Conservation (phyloP, 2,329 filamentous ascomycete genomes). For the Trichophyton schoenleinii region DNA sequence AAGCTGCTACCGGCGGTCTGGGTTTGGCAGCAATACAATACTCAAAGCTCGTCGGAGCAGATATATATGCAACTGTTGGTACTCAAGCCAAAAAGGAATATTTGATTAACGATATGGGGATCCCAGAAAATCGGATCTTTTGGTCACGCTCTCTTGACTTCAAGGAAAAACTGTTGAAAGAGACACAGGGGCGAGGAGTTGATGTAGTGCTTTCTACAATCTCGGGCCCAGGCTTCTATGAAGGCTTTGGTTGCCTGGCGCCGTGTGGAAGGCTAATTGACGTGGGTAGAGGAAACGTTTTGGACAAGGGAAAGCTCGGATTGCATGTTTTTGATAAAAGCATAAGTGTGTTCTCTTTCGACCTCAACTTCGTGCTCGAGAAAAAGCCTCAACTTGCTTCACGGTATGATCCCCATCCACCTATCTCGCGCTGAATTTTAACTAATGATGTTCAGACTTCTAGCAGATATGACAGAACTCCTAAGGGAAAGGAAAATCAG, state of each 20-base stretch:
- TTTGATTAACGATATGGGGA: neutral
- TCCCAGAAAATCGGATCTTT: neutral
- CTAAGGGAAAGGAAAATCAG: neutral
- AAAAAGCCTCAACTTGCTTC: neutral
- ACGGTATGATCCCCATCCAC: neutral
- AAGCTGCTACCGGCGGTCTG: constrained; percentile 11
- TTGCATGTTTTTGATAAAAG: neutral
- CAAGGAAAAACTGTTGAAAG: neutral
- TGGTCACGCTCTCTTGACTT: neutral
- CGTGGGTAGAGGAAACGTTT: neutral
- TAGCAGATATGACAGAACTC: neutral
- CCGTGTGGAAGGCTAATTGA: neutral
- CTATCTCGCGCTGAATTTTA: neutral
- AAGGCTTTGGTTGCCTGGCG: neutral
- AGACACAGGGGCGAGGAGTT: neutral
- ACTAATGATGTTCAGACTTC: neutral
- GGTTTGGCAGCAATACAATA: constrained; percentile 14
- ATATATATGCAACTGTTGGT: constrained; percentile 14
- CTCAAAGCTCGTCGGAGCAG: constrained; percentile 5
- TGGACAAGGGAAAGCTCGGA: neutral
- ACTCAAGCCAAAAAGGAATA: neutral
- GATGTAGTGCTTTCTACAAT: constrained; percentile 1
- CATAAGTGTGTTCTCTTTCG: neutral
- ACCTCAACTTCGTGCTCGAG: neutral
- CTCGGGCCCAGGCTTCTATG: neutral